These are phyloP conservation scores for Davidsoniella neocaledoniae DNA, from an alignment of 2,329 filamentous ascomycete species.

Conservation along the genomic window DNA sequence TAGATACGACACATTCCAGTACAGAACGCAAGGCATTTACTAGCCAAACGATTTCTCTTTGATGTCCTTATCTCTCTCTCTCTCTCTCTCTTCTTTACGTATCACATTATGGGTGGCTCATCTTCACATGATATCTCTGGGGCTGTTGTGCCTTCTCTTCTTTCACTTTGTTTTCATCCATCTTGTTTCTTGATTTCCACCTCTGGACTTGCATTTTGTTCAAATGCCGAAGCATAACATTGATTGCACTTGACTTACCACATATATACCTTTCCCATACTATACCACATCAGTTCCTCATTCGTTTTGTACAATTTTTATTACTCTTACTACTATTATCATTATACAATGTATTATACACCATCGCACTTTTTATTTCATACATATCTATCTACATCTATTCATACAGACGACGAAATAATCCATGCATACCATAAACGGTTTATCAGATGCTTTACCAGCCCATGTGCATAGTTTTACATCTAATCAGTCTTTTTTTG, in stretches of 20 bases:
- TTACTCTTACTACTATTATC: no score
- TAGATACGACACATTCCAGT: constrained; percentile 75
- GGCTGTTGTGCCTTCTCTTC: no score
- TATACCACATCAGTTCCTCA: no score
- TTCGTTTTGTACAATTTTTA: no score
- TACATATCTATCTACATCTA: background rate
- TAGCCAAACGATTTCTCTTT: constrained; percentile 19
- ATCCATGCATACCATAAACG: background rate
- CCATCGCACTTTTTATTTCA: background rate
- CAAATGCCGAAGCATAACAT: no score
- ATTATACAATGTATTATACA: background rate
- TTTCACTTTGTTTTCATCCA: background rate
- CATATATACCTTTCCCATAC: no score
- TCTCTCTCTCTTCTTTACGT: constrained; percentile 1
- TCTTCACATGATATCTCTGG: background rate
- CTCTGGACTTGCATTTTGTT: no score
- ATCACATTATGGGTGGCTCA: background rate
- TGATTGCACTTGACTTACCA: no score
- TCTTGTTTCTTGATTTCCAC: background rate
- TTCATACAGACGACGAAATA: background rate
- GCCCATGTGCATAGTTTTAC: background rate
- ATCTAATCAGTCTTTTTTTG: no score
- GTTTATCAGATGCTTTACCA: background rate
- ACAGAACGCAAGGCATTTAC: constrained; percentile 76
- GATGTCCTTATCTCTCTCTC: background rate